These are phyloP conservation scores for Aspergillus haitiensis DNA, from an alignment of 495 filamentous ascomycete genomes.

Conservation along the genomic window DNA sequence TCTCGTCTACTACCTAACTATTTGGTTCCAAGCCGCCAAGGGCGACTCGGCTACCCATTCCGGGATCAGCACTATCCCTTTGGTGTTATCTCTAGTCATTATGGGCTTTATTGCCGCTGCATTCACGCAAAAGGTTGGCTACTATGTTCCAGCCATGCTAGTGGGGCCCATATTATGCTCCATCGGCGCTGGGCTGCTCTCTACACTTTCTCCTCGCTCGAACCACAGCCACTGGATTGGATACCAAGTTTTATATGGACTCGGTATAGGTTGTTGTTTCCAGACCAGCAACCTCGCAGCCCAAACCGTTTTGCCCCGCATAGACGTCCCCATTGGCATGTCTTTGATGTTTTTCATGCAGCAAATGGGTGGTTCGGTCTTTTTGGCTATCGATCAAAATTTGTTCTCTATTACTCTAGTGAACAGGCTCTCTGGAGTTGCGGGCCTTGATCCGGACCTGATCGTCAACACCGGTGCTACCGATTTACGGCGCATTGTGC, in stretches of 20 bases:
- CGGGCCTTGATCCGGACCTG: constrained; percentile 18
- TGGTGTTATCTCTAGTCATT: constrained; percentile 30
- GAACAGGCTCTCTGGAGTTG: constrained; percentile 21
- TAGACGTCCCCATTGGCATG: constrained; percentile 40
- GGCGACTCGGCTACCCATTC: constrained; percentile 27
- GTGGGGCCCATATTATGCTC: constrained; percentile 27
- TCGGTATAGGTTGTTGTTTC: constrained; percentile 40
- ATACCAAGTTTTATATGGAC: constrained; percentile 40
- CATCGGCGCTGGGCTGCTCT: constrained; percentile 38
- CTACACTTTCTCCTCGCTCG: constrained; percentile 27
- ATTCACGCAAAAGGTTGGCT: constrained; percentile 31
- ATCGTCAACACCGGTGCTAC: constrained; percentile 35
- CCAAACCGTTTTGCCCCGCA: constrained; percentile 37
- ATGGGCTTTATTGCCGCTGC: constrained; percentile 19
- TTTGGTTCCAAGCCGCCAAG: constrained; percentile 42
- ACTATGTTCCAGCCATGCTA: constrained; percentile 43
- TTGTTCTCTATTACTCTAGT: constrained; percentile 32
- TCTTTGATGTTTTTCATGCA: constrained; percentile 43
- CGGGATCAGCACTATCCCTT: constrained; percentile 35
- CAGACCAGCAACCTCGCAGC: constrained; percentile 37
- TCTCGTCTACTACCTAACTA: constrained; percentile 33
- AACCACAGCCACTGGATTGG: constrained; percentile 31
- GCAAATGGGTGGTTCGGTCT: constrained; percentile 42
- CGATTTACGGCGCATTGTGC: constrained; percentile 26
- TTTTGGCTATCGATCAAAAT: constrained; percentile 37